Base-by-base conservation (phyloP, 1,284 basidiomycete genomes). In the Cryptococcus amylolentus region DNA sequence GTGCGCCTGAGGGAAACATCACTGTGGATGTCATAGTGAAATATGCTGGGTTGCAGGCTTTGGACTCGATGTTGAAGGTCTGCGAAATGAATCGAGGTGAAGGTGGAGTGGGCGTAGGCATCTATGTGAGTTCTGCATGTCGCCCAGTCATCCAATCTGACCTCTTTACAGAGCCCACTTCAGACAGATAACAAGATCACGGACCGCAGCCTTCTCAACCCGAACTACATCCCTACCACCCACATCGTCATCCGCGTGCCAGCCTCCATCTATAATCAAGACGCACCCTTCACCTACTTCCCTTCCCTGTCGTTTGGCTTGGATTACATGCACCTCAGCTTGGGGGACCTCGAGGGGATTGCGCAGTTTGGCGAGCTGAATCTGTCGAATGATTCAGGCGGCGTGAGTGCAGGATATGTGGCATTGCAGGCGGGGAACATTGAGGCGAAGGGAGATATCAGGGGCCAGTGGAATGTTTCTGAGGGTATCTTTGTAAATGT, bases 381-480 rank as follows among this genome's bases (percentile, higher is more conserved):
- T 12, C 49, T 73, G 0, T 50, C 53, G 4, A 64, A 66, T 13
- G 54, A 57, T 13, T 57, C 71, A 2, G 77, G 73, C 7, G 68
- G 71, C 16, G 62, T 76, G 27, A 52, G 62, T 16, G 71, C 64
- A 18, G 61, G 52, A 14, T 71, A 73, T 55, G 57, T 72, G 14
- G 58, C 64, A 9, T 72, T 68, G 18, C 53, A 67, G 20, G 58
- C 52, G 27, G 63, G 69, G n/a, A 59, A 57, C 20, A 61, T 77
- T 28, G 40, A 58, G 18, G 65, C 71, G 5, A 60, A 55, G 39
- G 63, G 67, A 27, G 63, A 67, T 10, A 66, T 78, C 4, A 64
- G 61, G 47, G 77, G 77, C 5, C 66, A 55, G 26, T 77, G 68
- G 56, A 78, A 78, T 60, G 63, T 77, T 6, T 70, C 72, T 7